Conservation (phyloP, 2,329 filamentous ascomycete genomes). For the Fusarium nematophilum region DNA sequence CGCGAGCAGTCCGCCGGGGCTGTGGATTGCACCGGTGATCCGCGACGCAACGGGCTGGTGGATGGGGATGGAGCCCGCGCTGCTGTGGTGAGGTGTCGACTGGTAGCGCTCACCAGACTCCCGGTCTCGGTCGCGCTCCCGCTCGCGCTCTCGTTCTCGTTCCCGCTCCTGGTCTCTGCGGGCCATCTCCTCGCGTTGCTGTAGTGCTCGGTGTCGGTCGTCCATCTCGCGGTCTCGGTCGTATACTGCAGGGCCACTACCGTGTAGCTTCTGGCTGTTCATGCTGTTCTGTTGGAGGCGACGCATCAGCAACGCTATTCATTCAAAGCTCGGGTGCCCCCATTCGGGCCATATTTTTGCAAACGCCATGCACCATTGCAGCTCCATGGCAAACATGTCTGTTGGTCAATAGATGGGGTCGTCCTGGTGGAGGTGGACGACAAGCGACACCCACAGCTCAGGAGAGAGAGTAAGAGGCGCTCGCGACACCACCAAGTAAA, state of each 20-base stretch:
- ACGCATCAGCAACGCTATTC: slow-evolving; percentile 25
- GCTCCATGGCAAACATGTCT: neutral
- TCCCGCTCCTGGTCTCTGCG: slow-evolving; percentile 58
- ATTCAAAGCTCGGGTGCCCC: slow-evolving; percentile 1
- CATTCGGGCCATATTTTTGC: neutral
- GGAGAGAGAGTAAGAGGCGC: slow-evolving; percentile 36
- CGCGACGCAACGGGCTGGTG: slow-evolving; percentile 93
- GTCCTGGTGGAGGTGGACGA: slow-evolving; percentile 9
- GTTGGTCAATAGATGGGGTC: neutral
- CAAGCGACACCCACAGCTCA: slow-evolving; percentile 37
- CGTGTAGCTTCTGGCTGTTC: slow-evolving; percentile 60
- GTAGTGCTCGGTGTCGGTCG: slow-evolving; percentile 59
- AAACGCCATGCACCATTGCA: neutral
- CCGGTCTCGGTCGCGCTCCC: slow-evolving; percentile 65
- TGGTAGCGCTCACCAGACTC: slow-evolving; percentile 76
- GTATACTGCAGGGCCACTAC: slow-evolving; percentile 54
- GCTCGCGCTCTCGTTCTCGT: slow-evolving; percentile 71
- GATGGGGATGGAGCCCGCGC: slow-evolving; percentile 87
- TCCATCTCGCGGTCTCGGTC: slow-evolving; percentile 63
- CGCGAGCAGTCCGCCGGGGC: slow-evolving; percentile 86
- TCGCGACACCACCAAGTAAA: slow-evolving; percentile 42
- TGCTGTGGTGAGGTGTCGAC: slow-evolving; percentile 82
- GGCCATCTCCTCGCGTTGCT: slow-evolving; percentile 61
- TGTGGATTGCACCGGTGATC: slow-evolving; percentile 85
- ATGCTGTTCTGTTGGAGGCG: slow-evolving; percentile 48